Conservation (phyloP, 805 yeast species). For the Yarrowia sp. region DNA sequence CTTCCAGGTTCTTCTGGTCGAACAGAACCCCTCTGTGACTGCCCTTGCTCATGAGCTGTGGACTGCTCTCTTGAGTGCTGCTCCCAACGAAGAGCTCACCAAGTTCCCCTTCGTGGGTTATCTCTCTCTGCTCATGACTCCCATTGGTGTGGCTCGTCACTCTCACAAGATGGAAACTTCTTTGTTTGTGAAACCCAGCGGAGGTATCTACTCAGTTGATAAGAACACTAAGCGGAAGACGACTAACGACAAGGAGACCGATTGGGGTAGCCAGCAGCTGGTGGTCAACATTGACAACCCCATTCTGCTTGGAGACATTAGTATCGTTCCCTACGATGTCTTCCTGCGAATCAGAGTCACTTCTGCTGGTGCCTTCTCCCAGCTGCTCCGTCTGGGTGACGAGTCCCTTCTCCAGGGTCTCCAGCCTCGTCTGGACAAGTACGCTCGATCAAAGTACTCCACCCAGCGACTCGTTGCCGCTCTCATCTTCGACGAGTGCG, state of each 20-base stretch:
- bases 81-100: constrained; percentile 30
- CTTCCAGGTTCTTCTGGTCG: constrained; percentile 83
- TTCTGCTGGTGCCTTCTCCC: constrained; percentile 74
- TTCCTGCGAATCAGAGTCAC: constrained; percentile 71
- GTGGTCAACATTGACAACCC: constrained; percentile 87
- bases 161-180: constrained; percentile 77
- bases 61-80: constrained; percentile 44
- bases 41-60: constrained; percentile 62
- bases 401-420: constrained; percentile 26
- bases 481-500: constrained; percentile 64
- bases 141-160: constrained; percentile 89
- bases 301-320: constrained; percentile 84
- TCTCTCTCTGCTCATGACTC: constrained; percentile 75
- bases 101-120: constrained; percentile 29
- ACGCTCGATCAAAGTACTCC: constrained; percentile 61
- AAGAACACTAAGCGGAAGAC: constrained; percentile 18
- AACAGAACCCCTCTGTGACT: constrained; percentile 75
- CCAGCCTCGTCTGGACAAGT: constrained; percentile 35
- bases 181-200: constrained; percentile 78
- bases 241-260: background rate
- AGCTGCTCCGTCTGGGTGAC: constrained; percentile 36
- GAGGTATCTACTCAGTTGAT: constrained; percentile 41
- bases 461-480: constrained; percentile 76
- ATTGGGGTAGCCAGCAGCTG: constrained; percentile 22
- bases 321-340: constrained; percentile 71